Evolutionary conservation across 371 early-diverging fungal species (phyloP), one percentile per base, ranked within the genome.

Genomic region (Actinomortierella wolfii): DNA sequence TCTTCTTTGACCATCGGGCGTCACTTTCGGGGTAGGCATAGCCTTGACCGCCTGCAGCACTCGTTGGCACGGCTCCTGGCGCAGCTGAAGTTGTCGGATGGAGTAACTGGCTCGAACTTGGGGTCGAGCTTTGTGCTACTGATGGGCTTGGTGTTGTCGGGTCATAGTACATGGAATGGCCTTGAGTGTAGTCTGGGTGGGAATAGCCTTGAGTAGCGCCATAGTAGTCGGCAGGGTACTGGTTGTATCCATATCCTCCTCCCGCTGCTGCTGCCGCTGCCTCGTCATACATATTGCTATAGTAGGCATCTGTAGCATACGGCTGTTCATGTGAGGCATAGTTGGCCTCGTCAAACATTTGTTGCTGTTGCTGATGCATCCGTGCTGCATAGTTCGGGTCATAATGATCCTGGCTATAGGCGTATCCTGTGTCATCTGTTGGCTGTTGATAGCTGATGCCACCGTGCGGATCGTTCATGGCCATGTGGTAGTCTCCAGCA

Each of bases 1-100:
- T 44, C 3, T 29, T 26, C 34, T 14, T 24, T 20, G 41, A 26
- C 23, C 24, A 51, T 3, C 51, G 63, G n/a, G 48, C 51, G 45
- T 62, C 57, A 24, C 57, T 56, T 18, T 62, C 57, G 14, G 56
- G 28, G 9, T 56, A 25, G 39, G 28, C 44, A 25, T 61, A 61
- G 14, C 48, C 29, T 1, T 56, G 55, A 15, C 20, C 45, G 24
- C 43, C 28, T 4, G 46, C 45, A 9, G 54, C 66, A 24, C n/a
- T 14, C 34, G 61, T 47, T 1, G 39, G 26, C 11, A 29, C 25
- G 18, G 47, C 39, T 23, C 5, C 39, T 6, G 56, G 21, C 29
- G 17, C 17, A n/a, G 24, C 47, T n/a, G 29, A 3, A 51, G 18
- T 18, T 17, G 51, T 14, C 28, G 51, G n/a, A 24, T 26, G 29